Conservation (phyloP, 1,284 basidiomycete species). For the Earliella scabrosa region DNA sequence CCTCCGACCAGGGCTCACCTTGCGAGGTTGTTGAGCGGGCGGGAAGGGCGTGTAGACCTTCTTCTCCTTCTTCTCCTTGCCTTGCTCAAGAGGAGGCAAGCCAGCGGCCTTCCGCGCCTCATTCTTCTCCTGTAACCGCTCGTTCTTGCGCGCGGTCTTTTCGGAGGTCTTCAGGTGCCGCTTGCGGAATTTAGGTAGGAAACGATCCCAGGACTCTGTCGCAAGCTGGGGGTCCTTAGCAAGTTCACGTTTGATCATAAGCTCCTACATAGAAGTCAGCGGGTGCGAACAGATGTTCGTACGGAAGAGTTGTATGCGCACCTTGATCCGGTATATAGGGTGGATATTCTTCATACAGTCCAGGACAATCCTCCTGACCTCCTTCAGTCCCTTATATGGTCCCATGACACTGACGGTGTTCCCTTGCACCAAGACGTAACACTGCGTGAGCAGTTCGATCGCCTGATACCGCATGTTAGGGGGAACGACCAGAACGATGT, state of each 20-base stretch:
- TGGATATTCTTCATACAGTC: conserved; percentile 99
- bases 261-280: conserved; percentile 62
- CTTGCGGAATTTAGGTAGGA: conserved; percentile 96
- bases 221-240: conserved; percentile 98
- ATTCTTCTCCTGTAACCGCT: conserved; percentile 57
- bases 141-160: conserved; percentile 88
- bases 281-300: neutral
- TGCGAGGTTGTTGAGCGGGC: conserved; percentile 90
- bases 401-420: conserved; percentile 99
- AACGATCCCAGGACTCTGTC: conserved; percentile 95
- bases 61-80: conserved; percentile 67
- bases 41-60: conserved; percentile 99
- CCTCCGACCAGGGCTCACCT: conserved; percentile 53
- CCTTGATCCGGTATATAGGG: conserved; percentile 99
- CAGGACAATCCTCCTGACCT: conserved; percentile 92
- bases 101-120: conserved; percentile 67
- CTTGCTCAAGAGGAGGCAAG: conserved; percentile 44
- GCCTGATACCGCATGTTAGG: conserved; percentile 58
- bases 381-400: conserved; percentile 92
- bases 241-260: conserved; percentile 98
- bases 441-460: conserved; percentile 95
- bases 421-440: conserved; percentile 98
- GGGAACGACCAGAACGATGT: neutral
- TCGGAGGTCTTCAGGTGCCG: conserved; percentile 90
- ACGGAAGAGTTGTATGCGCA: conserved; percentile 35